Base-by-base conservation (phyloP, 176 grass and related monocot genomes). In the Musa acuminata region DNA sequence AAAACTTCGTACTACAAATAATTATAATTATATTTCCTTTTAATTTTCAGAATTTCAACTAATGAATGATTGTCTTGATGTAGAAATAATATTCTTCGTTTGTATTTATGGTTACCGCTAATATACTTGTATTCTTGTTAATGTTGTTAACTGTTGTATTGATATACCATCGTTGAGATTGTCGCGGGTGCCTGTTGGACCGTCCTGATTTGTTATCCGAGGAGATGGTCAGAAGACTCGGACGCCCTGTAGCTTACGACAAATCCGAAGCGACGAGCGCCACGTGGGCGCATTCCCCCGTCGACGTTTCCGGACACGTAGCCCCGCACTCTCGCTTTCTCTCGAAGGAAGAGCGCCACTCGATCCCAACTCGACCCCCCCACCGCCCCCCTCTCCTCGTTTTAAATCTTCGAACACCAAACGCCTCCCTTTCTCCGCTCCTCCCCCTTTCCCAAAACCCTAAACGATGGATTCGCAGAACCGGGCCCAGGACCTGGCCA, bases 391-490 rank as follows among this genome's bases (percentile, higher is more conserved):
- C 29, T 2, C 29, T 0, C 62, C 20, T 60, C 57, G 8, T 12
- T 65, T 65, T 65, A 65, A 65, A 65, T 65, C 62, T 65, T 65
- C 62, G 62, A 65, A 25, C 21, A 10, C 23, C 21, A 27, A 19
- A 26, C 62, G 62, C 3, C 62, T 10, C 24, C 13, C 57, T 3
- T 60, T 19, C 16, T 60, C 16, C 35, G 0, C 68, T 14, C 12
- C 23, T n/a, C 63, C n/a, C 25, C 64, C 11, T 23, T n/a, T 64
- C 62, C 23, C 67, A 66, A 86, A 84, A 80, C 80, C 81, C 81
- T 81, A 67, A 35, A 13, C 78, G 11, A 93, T 93, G 90, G 81
- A 81, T 63, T 75, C 82, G 74, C 81, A 74, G 78, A 82, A 63
- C 24, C 79, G 76, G 58, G 62, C 82, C 11, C 64, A 82, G 2